Conservation (phyloP, 2,329 filamentous ascomycete genomes). For the Colletotrichum sp. region DNA sequence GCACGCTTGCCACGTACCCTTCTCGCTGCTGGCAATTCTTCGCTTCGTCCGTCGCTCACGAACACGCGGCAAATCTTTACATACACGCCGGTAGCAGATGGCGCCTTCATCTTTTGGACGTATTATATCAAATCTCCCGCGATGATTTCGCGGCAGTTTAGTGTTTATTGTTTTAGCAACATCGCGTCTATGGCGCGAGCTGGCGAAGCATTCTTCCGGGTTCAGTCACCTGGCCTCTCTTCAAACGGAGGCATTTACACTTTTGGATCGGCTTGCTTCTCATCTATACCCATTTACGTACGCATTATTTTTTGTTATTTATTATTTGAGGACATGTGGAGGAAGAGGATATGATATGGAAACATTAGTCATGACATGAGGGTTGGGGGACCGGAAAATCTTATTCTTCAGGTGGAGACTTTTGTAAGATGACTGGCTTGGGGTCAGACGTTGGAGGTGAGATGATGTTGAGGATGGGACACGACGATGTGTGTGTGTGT, state of each 20-base stretch:
- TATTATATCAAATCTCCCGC: background rate
- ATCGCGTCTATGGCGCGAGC: background rate
- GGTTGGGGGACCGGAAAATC: conserved; percentile 6
- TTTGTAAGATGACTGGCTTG: background rate
- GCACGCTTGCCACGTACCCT: conserved; percentile 6
- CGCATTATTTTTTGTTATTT: conserved; percentile 15
- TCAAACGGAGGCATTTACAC: background rate
- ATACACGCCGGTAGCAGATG: conserved; percentile 14
- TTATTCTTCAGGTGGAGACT: background rate
- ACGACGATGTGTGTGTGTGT: background rate
- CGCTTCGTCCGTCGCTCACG: conserved; percentile 16
- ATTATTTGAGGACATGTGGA: conserved; percentile 5
- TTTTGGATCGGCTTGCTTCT: conserved; percentile 20
- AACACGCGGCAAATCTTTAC: conserved; percentile 6
- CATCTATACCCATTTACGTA: conserved; percentile 25
- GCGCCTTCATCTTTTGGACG: conserved; percentile 6
- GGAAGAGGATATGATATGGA: conserved; percentile 10
- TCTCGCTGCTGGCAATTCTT: conserved; percentile 20
- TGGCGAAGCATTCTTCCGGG: conserved; percentile 17
- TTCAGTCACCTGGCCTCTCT: background rate
- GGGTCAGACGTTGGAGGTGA: background rate
- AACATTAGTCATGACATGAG: conserved; percentile 14
- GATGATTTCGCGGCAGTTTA: conserved; percentile 7
- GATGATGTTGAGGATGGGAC: background rate
- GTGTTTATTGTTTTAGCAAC: conserved; percentile 23